Base-by-base conservation (phyloP, 2,329 filamentous ascomycete species). In the Pseudogymnoascus sp. region DNA sequence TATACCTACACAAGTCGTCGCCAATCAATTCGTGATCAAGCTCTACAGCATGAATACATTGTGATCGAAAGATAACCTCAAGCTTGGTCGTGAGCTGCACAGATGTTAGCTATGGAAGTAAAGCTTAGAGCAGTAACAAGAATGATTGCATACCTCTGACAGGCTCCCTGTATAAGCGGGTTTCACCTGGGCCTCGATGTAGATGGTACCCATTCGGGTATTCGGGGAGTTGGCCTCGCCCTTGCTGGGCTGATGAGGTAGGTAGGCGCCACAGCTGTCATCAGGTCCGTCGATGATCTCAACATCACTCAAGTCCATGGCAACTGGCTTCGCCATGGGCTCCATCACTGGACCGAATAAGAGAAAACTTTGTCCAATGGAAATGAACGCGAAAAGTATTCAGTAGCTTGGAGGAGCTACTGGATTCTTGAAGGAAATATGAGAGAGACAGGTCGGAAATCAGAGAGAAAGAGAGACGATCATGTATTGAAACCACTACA, bases 151-250 rank as follows among this genome's bases (percentile, higher is more conserved):
- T 7, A 62, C 60, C 60, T 31, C 9, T 11, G 18, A 1, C 4
- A 62, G 1, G 6, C 7, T 42, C 16, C 61, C 61, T 2, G 16
- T 18, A 4, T 59, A 62, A 5, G 23, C 16, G 0, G 16, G 25
- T 9, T 60, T 60, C 3, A 60, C 43, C 9, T 56, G 42, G 2
- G 61, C 61, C 18, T 62, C 61, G 9, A 62, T 16, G 18, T 34
- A 62, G 5, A 62, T 9, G 4, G 56, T 40, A 6, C 61, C 61
- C 9, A 9, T 28, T n/a, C 21, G 42, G 14, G 11, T 7, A 3
- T 46, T 28, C 0, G 14, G 14, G 11, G 46, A 16, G n/a, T 3
- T 14, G 2, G n/a, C 9, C 2, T 31, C n/a, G 3, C 7, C 25
- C n/a, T 18, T 18, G 3, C 1, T 16, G 5, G 25, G 46, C 12